Evolutionary conservation across 768 basidiomycete genomes (phyloP).

Genomic region (Coprinopsis strossmayeri): DNA sequence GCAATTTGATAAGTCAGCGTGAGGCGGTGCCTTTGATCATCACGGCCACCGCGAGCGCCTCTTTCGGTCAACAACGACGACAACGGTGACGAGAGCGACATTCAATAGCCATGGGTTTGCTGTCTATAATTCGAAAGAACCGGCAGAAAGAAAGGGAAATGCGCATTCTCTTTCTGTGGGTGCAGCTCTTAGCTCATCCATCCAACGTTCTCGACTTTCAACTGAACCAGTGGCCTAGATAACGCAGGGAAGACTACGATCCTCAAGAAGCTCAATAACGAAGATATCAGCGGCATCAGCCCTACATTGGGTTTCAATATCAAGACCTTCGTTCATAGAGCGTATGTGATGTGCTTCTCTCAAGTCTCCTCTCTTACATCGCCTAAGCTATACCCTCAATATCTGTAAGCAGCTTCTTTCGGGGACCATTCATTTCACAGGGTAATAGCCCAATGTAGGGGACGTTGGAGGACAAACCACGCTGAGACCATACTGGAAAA

Average conservation of each 20-base stretch:
- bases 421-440: too few relatives aligned
- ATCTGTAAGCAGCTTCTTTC: conserved; percentile 47
- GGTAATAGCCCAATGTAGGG: conserved; percentile 74
- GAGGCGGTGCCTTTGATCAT: background rate
- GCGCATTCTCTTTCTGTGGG: conserved; percentile 89
- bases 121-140: conserved; percentile 96
- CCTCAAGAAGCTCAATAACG: conserved; percentile 88
- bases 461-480: conserved; percentile 97
- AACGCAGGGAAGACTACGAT: conserved; percentile 99
- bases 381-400: conserved; percentile 59
- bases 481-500: conserved; percentile 95
- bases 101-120: conserved; percentile 63
- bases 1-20: conserved; percentile 7
- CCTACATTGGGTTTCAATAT: conserved; percentile 99
- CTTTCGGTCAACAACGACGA: background rate
- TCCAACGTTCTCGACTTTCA: conserved; percentile 1
- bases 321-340: conserved; percentile 89
- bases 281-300: conserved; percentile 82
- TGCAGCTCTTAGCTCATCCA: conserved; percentile 8
- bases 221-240: conserved; percentile 73
- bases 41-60: background rate
- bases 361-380: conserved; percentile 10
- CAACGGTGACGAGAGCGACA: background rate
- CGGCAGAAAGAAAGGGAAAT: conserved; percentile 94
- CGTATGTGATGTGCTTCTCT: conserved; percentile 46